A percentile compares a stretch with the other conserved stretches of the same genome.
Conservation (phyloP, 352 stramenopile genomes). For the Phytophthora rubi region DNA sequence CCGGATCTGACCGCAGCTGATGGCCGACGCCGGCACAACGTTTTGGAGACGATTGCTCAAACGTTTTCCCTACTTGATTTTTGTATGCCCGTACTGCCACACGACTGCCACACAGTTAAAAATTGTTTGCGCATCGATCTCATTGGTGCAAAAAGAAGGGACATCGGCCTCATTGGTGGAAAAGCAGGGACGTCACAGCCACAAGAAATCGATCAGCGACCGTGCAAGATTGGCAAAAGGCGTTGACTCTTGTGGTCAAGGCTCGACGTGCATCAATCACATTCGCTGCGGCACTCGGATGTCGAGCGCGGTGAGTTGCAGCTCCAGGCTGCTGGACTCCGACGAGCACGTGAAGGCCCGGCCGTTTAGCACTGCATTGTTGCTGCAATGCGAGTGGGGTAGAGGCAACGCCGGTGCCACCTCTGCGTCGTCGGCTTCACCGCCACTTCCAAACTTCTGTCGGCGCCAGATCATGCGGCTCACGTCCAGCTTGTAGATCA, state of each 20-base stretch:
- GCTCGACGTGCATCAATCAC: not conserved
- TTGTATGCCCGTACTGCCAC: not conserved
- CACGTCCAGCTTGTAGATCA: constrained; percentile 69
- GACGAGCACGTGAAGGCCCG: constrained; percentile 34
- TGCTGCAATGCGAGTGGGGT: constrained; percentile 41
- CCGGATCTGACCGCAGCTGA: constrained; percentile 33
- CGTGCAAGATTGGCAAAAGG: constrained; percentile 3
- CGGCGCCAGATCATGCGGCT: constrained; percentile 74
- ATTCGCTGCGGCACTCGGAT: constrained; percentile 13
- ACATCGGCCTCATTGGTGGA: constrained; percentile 19
- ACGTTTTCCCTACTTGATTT: constrained; percentile 15
- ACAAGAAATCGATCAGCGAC: constrained; percentile 34
- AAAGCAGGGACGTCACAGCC: constrained; percentile 21
- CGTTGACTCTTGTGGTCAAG: not conserved
- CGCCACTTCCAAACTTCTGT: constrained; percentile 33
- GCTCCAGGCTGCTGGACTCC: constrained; percentile 21
- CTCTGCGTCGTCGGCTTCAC: constrained; percentile 12
- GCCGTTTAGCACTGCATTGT: constrained; percentile 40
- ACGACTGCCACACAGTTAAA: not conserved
- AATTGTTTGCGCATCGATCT: constrained; percentile 12
- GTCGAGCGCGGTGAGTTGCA: constrained; percentile 45
- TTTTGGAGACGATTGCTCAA: constrained; percentile 32
- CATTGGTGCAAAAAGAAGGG: constrained; percentile 3
- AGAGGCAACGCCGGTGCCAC: constrained; percentile 12
- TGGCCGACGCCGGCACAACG: constrained; percentile 10